Conservation (phyloP, 23 red algal species). For the Gracilaria gracilis region DNA sequence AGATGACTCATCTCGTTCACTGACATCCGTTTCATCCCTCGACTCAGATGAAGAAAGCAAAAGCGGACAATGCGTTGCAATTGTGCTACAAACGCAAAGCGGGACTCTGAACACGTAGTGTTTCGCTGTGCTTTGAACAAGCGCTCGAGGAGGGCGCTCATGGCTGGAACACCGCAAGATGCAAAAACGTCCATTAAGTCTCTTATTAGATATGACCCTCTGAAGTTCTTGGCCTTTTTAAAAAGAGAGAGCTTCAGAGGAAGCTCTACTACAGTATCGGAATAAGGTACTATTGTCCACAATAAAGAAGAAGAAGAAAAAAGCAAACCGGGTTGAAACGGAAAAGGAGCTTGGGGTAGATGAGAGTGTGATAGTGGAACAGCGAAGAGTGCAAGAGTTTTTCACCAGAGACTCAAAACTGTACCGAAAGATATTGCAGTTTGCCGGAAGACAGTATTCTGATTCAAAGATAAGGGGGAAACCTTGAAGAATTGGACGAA, state of each 20-base stretch:
- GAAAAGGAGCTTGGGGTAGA: too few species aligned
- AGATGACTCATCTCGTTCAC: too few species aligned
- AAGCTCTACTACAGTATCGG: not conserved
- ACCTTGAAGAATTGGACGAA: too few species aligned
- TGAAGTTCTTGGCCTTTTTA: conserved; percentile 15
- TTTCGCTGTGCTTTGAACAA: not conserved
- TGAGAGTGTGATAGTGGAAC: too few species aligned
- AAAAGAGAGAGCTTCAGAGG: not conserved
- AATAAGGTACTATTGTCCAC: conserved; percentile 6
- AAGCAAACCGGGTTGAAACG: too few species aligned
- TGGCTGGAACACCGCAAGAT: not conserved
- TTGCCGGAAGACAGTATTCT: too few species aligned
- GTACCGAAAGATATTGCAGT: too few species aligned
- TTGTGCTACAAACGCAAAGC: conserved; percentile 1
- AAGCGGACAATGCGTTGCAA: not conserved
- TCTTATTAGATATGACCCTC: not conserved
- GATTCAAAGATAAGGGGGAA: too few species aligned
- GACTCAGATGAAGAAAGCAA: too few species aligned
- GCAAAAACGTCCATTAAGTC: not conserved
- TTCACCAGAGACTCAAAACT: too few species aligned
- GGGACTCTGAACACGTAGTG: conserved; percentile 5
- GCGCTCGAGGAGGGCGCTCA: not conserved
- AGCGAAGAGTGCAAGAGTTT: too few species aligned
- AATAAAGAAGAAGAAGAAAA: conserved; percentile 47
- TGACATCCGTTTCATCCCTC: too few species aligned